A percentile compares a stretch with the other conserved stretches of the same genome.
Evolutionary conservation across 805 yeast species (phyloP).

Genomic region (Torulaspora franciscae): DNA sequence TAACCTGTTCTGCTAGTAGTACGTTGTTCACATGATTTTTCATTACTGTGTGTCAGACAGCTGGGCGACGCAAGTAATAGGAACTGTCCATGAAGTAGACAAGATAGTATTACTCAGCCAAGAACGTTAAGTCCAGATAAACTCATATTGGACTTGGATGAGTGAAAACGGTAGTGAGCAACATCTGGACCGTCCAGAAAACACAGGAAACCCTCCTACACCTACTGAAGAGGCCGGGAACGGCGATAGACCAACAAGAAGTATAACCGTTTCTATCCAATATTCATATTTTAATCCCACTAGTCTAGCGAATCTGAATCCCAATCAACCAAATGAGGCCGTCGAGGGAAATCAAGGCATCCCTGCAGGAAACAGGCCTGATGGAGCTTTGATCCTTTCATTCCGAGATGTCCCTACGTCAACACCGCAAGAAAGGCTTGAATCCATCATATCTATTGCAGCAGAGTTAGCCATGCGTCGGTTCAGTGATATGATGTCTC

Average conservation of each 20-base stretch:
- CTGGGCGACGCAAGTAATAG: neutral
- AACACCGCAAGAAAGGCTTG: conserved; percentile 55
- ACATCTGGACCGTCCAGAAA: conserved; percentile 7
- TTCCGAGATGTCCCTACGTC: conserved; percentile 62
- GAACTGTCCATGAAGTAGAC: neutral
- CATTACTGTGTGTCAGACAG: neutral
- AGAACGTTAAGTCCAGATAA: neutral
- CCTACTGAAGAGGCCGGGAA: conserved; percentile 1
- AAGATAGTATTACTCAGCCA: neutral
- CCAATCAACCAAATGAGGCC: conserved; percentile 2
- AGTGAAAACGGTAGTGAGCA: conserved; percentile 7
- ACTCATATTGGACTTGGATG: neutral
- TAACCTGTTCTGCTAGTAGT: neutral
- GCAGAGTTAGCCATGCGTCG: conserved; percentile 66
- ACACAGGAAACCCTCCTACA: conserved; percentile 9
- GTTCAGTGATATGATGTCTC: conserved; percentile 46
- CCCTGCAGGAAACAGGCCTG: conserved; percentile 14
- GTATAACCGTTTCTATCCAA: conserved; percentile 31
- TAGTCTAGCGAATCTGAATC: conserved; percentile 11
- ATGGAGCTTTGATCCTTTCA: conserved; percentile 56
- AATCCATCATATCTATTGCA: conserved; percentile 58
- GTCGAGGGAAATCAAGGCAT: conserved; percentile 36
- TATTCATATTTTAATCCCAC: conserved; percentile 27
- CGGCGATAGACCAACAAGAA: conserved; percentile 19
- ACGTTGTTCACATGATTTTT: neutral